Evolutionary conservation across 306 rosid species (phyloP).

Genomic region (Vigna unguiculata): DNA sequence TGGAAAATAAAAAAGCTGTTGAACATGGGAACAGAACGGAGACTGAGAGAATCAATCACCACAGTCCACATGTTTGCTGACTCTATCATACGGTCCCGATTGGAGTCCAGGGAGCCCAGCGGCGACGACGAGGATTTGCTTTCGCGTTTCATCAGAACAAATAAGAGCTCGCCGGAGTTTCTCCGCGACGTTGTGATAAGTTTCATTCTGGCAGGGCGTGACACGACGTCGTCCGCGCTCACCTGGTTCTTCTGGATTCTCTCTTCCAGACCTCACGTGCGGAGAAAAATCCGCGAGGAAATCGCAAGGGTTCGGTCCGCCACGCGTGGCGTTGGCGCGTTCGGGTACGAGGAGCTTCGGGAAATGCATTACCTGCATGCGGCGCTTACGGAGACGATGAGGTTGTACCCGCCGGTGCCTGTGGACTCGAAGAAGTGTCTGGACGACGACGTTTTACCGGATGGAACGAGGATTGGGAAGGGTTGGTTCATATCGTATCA

Average conservation of each 20-base stretch:
- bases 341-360: constrained; percentile 58
- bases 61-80: constrained; percentile 66
- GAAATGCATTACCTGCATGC: constrained; percentile 81
- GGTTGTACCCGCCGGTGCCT: constrained; percentile 80
- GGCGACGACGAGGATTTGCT: constrained; percentile 49
- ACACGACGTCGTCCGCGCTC: constrained; percentile 73
- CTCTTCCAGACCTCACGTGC: constrained; percentile 49
- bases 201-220: constrained; percentile 77
- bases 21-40: constrained; percentile 58
- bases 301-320: constrained; percentile 43
- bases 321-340: not conserved
- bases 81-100: constrained; percentile 52
- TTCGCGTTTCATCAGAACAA: constrained; percentile 64
- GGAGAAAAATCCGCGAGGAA: constrained; percentile 48
- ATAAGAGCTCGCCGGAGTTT: constrained; percentile 49
- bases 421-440: constrained; percentile 54
- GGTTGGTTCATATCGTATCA: constrained; percentile 66
- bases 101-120: constrained; percentile 27
- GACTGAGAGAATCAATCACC: constrained; percentile 51
- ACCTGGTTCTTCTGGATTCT: constrained; percentile 81
- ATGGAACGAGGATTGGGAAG: constrained; percentile 60
- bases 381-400: constrained; percentile 63
- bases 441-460: constrained; percentile 66
- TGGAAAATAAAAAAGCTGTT: constrained; percentile 50
- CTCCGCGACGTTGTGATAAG: constrained; percentile 73